These are phyloP conservation scores for Triticum monococcum DNA, from an alignment of 176 grass and related monocot species.

Conservation along the genomic window DNA sequence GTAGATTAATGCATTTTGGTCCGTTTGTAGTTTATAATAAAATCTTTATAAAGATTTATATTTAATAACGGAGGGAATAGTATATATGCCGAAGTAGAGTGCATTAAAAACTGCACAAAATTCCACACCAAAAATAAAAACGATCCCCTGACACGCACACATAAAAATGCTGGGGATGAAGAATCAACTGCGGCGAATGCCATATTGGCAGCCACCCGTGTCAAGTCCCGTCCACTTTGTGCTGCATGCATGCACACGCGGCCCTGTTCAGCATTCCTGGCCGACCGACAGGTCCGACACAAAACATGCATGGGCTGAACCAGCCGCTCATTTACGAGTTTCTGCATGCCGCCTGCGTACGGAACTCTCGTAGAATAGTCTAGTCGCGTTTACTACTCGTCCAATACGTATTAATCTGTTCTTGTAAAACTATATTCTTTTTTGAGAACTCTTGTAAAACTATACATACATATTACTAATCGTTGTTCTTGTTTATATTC, in stretches of 20 bases:
- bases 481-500: background rate
- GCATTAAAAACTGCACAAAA: background rate
- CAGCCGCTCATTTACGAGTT: background rate
- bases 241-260: slow-evolving; percentile 6
- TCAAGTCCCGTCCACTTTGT: background rate
- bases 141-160: background rate
- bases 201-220: background rate
- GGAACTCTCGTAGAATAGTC: no score
- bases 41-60: no score
- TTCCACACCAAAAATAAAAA: background rate
- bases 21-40: no score
- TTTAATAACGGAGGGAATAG: no score
- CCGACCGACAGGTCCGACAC: slow-evolving; percentile 11
- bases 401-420: no score
- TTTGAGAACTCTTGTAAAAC: no score
- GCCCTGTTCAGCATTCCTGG: background rate
- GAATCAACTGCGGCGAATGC: background rate
- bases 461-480: background rate
- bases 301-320: background rate
- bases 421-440: no score
- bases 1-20: no score
- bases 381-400: no score
- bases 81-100: background rate
- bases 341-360: background rate
- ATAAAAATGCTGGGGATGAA: background rate